phyloP scores from a whole-genome alignment of 192 early-diverging fungal genomes.

The Endogone sp. region DNA sequence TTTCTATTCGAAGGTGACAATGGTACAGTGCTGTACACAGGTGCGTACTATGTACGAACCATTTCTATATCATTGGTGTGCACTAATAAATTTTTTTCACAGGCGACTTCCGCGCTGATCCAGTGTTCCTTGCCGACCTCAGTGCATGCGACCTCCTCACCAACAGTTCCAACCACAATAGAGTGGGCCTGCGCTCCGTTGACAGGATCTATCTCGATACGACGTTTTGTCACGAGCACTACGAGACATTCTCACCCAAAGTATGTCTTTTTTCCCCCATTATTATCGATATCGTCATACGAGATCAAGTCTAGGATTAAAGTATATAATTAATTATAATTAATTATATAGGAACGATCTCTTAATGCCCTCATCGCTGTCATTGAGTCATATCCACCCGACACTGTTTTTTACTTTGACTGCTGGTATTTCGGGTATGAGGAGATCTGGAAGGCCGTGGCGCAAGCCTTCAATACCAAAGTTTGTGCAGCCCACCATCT shows the following conservation, averaged over 20 bases:
- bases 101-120: constrained; percentile 36
- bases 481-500: constrained; percentile 6
- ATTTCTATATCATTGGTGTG: not conserved
- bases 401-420: constrained; percentile 35
- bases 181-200: constrained; percentile 4
- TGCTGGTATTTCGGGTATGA: constrained; percentile 45
- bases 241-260: constrained; percentile 30
- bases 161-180: not conserved
- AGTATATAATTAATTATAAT: too few species aligned
- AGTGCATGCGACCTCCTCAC: constrained; percentile 2
- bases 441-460: constrained; percentile 38
- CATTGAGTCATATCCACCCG: constrained; percentile 19
- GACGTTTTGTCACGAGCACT: constrained; percentile 36
- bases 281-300: too few species aligned
- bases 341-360: constrained; percentile 16
- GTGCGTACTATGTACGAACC: constrained; percentile 1
- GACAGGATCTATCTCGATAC: constrained; percentile 48
- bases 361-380: constrained; percentile 24
- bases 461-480: constrained; percentile 33
- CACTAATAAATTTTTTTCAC: not conserved
- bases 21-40: constrained; percentile 27
- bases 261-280: too few species aligned
- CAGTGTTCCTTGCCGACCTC: constrained; percentile 13
- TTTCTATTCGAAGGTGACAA: constrained; percentile 33
- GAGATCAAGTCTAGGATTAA: not conserved